Base-by-base conservation (phyloP, 495 filamentous ascomycete species). In the Daldinia grandis region DNA sequence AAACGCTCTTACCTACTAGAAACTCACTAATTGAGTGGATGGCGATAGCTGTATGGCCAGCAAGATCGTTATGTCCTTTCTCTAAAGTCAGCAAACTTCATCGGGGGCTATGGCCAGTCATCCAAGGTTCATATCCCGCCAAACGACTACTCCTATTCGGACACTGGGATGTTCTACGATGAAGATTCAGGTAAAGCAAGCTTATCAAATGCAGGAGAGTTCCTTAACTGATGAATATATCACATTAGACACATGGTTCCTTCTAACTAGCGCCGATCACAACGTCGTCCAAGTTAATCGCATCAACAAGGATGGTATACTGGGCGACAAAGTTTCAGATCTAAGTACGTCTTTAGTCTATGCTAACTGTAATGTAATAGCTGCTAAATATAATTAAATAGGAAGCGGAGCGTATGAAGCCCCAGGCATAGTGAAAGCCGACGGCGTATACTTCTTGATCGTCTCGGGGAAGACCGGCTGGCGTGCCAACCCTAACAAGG, bases 101-200 rank as follows among this genome's bases (percentile, higher is more conserved):
- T 76, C 17, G 78, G 78, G 7, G 76, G 76, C 1, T 83, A 83
- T 47, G 53, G 53, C n/a, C 61, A 73, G 19, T 67, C 76, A 0
- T 76, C 75, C 15, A 81, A 81, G 57, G 80, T 83, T 5, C 74
- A 79, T 31, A 71, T 84, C 3, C 82, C 81, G 4, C 82, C 82
- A 15, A 77, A 74, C 61, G 72, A 75, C 40, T 83, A 84, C 68
- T 72, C 76, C 7, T 84, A 83, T 64, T 81, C 80, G 14, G 82
- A 84, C 57, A 82, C 79, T 2, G 82, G 82, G 3, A 83, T 84
- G 78, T 83, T 83, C 50, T 62, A 75, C 15, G 82, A 84, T 49
- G 75, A 79, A n/a, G 78, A 64, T 64, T 63, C 73, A 8, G 63
- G 74, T 76, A 44, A 62, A 55, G 6, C 2, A 17, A 19, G 7